A percentile compares a stretch with the other conserved stretches of the same genome.
Conservation (phyloP, 1,284 basidiomycete genomes). For the Apiotrichum sp. region DNA sequence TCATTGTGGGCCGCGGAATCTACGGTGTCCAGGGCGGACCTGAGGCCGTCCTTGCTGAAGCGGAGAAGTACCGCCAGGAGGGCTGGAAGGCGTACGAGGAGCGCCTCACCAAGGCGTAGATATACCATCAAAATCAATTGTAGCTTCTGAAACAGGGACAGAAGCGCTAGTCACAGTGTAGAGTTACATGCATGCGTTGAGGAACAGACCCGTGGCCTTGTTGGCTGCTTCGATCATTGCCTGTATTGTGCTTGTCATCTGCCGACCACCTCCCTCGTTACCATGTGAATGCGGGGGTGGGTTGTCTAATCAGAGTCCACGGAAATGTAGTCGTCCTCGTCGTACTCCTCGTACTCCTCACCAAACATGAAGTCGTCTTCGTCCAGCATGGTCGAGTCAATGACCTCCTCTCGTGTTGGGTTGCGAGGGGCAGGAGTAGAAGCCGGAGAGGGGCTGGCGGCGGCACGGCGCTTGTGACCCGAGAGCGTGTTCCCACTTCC, state of each 20-base stretch:
- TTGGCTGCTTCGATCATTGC: too few species aligned
- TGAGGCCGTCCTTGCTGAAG: conserved; percentile 60
- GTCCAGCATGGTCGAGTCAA: conserved; percentile 42
- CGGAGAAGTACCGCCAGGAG: conserved; percentile 72
- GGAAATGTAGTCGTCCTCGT: conserved; percentile 40
- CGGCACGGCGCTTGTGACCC: conserved; percentile 10
- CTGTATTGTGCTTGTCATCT: not conserved
- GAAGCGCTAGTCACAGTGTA: not conserved
- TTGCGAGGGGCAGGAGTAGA: not conserved
- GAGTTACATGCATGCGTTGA: conserved; percentile 12
- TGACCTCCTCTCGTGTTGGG: conserved; percentile 22
- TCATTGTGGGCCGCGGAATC: conserved; percentile 95
- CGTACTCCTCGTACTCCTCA: conserved; percentile 28
- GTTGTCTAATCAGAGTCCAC: conserved; percentile 35
- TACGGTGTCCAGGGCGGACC: conserved; percentile 65
- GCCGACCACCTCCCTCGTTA: not conserved
- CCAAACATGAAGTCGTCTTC: conserved; percentile 40
- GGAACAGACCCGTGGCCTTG: not conserved
- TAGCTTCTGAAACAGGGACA: not conserved
- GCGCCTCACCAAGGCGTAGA: conserved; percentile 27
- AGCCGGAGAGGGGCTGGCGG: not conserved
- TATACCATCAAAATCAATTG: not conserved
- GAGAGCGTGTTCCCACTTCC: conserved; percentile 37
- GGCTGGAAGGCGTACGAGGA: conserved; percentile 89
- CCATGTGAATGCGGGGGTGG: not conserved